A percentile compares a stretch with the other conserved stretches of the same genome.
These are phyloP conservation scores for Talaromyces sp. DNA, from an alignment of 2,329 filamentous ascomycete species.

Conservation along the genomic window DNA sequence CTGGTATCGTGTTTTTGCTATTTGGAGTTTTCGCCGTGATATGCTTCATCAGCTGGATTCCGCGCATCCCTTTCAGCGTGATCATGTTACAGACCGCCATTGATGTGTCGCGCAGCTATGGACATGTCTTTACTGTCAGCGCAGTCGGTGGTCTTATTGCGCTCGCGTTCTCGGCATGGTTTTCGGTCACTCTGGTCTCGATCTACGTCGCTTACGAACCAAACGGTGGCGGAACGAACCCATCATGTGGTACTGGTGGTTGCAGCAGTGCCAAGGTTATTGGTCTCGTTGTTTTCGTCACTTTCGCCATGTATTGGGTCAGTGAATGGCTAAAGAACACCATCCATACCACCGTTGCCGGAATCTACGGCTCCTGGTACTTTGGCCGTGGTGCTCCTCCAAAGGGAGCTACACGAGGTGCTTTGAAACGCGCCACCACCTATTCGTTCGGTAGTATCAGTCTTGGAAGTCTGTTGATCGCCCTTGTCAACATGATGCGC, in stretches of 20 bases:
- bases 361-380: constrained; percentile 92
- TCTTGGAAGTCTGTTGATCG: constrained; percentile 79
- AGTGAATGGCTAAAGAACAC: constrained; percentile 92
- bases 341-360: constrained; percentile 81
- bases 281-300: constrained; percentile 79
- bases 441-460: constrained; percentile 92
- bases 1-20: constrained; percentile 81
- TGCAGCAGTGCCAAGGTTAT: constrained; percentile 77
- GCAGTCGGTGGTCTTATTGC: constrained; percentile 76
- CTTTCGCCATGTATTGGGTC: constrained; percentile 92
- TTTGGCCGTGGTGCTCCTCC: constrained; percentile 67
- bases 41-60: constrained; percentile 86
- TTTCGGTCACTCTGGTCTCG: constrained; percentile 77
- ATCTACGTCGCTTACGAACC: constrained; percentile 84
- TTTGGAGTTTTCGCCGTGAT: constrained; percentile 77
- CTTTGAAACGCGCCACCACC: constrained; percentile 75
- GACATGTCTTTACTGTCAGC: constrained; percentile 83
- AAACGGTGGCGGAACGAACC: constrained; percentile 42
- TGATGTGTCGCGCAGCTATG: constrained; percentile 77
- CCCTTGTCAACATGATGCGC: constrained; percentile 79
- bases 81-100: constrained; percentile 85
- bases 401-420: constrained; percentile 74
- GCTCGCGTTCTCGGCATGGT: constrained; percentile 78
- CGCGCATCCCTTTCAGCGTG: constrained; percentile 83
- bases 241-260: constrained; percentile 55